These are phyloP conservation scores for Dovyalis caffra DNA, from an alignment of 345 rosid genomes.

Conservation along the genomic window DNA sequence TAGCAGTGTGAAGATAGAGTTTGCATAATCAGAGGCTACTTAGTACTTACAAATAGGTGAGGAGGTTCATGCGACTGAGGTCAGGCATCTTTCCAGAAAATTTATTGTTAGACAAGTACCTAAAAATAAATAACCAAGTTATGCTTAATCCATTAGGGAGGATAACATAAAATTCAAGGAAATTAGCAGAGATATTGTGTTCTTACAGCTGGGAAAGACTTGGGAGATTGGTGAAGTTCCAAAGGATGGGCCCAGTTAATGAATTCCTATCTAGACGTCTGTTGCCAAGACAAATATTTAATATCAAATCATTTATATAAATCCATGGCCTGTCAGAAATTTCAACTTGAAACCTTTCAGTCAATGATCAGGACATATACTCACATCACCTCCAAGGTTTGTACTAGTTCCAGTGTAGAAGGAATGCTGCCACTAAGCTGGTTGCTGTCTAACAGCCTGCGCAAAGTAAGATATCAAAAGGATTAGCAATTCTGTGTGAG, in stretches of 20 bases:
- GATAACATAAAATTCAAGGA: background rate
- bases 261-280: background rate
- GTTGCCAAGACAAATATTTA: background rate
- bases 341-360: background rate
- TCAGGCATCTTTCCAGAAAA: constrained; percentile 1
- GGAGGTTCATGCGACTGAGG: background rate
- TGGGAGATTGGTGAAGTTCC: background rate
- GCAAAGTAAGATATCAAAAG: background rate
- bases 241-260: background rate
- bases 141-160: background rate
- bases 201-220: constrained; percentile 3
- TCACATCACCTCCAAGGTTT: constrained; percentile 1
- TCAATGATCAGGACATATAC: background rate
- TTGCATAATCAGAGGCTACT: background rate
- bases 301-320: background rate
- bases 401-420: background rate
- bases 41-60: background rate
- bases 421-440: background rate
- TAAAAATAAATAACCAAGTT: background rate
- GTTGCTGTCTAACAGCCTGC: constrained; percentile 8
- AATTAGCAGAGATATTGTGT: background rate
- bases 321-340: too few relatives aligned
- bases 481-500: too few relatives aligned
- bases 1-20: too few relatives aligned
- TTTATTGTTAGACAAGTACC: constrained; percentile 6